Evolutionary conservation across 164 flowering plant genomes (phyloP).

Genomic region (Vitis amurensis): DNA sequence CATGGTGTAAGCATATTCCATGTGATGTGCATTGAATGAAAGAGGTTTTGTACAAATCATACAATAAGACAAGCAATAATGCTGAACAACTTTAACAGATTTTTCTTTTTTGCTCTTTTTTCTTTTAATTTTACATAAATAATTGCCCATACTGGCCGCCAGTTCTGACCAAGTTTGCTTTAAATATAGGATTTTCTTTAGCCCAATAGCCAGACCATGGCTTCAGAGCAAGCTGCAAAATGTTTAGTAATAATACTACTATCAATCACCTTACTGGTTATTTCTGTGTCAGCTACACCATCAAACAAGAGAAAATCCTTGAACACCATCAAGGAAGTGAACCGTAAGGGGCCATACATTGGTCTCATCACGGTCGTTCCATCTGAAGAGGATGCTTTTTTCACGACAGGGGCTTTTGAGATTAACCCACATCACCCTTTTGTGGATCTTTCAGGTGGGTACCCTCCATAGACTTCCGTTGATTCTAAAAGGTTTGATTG

Average conservation of each 20-base stretch:
- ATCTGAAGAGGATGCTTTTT: conserved; percentile 31
- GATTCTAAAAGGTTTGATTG: not conserved
- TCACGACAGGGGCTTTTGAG: conserved; percentile 17
- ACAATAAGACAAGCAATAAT: no score
- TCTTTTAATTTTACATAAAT: no score
- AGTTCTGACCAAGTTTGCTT: not conserved
- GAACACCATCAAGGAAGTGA: conserved; percentile 5
- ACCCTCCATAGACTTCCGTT: not conserved
- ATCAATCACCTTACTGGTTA: not conserved
- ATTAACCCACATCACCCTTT: conserved; percentile 19
- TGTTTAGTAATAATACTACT: not conserved
- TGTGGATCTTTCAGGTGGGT: conserved; percentile 24
- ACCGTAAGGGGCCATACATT: conserved; percentile 23
- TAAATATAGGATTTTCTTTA: not conserved
- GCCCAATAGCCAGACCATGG: not conserved
- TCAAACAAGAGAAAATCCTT: not conserved
- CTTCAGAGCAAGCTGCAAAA: not conserved
- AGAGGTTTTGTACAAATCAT: no score
- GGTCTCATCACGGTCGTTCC: conserved; percentile 27
- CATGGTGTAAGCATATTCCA: no score
- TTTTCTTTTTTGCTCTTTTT: no score
- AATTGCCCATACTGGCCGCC: not conserved
- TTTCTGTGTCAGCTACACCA: not conserved
- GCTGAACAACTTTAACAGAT: no score
- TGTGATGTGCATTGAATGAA: no score